Evolutionary conservation across 257 asterid genomes (phyloP).

Genomic region (Marsdenia floribunda): DNA sequence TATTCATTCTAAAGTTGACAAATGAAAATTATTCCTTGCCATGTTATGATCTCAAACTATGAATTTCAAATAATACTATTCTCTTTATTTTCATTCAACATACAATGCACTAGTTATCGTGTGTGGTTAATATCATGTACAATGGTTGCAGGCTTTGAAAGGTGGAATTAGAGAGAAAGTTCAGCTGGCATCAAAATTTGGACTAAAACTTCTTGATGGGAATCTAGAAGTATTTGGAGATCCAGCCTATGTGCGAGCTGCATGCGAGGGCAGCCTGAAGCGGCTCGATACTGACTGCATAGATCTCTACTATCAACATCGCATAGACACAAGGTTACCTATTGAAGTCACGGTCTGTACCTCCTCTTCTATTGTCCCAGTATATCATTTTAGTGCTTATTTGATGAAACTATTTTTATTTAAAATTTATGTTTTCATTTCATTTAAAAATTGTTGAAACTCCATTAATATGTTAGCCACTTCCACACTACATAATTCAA

Average conservation of each 20-base stretch:
- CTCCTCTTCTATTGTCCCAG: background rate
- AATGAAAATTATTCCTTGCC: background rate
- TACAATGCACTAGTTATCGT: too few species aligned
- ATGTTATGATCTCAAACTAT: too few species aligned
- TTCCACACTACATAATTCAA: background rate
- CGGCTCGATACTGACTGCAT: constrained; percentile 37
- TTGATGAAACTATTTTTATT: background rate
- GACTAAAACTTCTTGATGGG: constrained; percentile 14
- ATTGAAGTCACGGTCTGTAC: constrained; percentile 42
- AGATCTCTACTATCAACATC: constrained; percentile 41
- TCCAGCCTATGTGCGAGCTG: too few species aligned
- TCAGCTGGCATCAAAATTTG: constrained; percentile 42
- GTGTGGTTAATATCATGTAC: background rate
- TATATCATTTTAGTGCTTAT: background rate
- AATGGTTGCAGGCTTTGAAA: constrained; percentile 31
- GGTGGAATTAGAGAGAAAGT: constrained; percentile 33
- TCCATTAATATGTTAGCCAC: background rate
- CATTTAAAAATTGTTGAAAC: too few species aligned
- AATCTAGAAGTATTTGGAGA: constrained; percentile 24
- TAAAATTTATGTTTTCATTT: background rate
- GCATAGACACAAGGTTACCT: constrained; percentile 34
- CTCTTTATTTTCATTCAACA: too few species aligned
- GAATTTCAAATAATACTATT: too few species aligned
- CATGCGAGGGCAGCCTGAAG: constrained; percentile 42
- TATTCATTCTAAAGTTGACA: background rate